Percentiles rank a stretch among this genome's conserved stretches.
phyloP scores from a whole-genome alignment of 2,329 filamentous ascomycete genomes.

The Apiospora saccharicola region DNA sequence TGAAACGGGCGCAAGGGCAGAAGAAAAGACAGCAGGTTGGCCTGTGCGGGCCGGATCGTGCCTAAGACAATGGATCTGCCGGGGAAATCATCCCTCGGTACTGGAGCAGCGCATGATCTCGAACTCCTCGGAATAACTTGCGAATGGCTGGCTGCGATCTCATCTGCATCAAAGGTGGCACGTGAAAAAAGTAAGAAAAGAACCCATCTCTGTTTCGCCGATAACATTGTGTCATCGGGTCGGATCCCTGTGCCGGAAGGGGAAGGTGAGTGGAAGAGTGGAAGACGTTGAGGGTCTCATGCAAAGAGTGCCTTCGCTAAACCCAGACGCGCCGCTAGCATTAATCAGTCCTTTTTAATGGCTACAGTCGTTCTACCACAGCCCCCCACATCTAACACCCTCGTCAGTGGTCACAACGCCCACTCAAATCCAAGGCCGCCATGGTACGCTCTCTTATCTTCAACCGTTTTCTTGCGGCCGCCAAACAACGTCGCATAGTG shows the following conservation, averaged over 20 bases:
- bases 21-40: neutral
- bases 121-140: neutral
- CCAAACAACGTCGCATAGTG: neutral
- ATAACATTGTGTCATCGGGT: slow-evolving; percentile 15
- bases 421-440: neutral
- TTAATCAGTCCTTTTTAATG: neutral
- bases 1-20: neutral
- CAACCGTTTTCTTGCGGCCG: neutral
- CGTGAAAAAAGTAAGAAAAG: neutral
- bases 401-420: neutral
- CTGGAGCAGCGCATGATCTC: neutral
- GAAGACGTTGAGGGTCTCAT: neutral
- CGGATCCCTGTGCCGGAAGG: neutral
- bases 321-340: neutral
- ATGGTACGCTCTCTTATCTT: neutral
- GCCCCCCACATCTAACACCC: neutral
- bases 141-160: neutral
- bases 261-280: neutral
- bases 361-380: neutral
- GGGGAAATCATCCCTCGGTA: neutral
- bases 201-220: neutral
- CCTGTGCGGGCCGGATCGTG: slow-evolving; percentile 8
- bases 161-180: neutral
- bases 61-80: slow-evolving; percentile 12
- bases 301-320: slow-evolving; percentile 1